Percentiles rank a stretch among this genome's conserved stretches.
phyloP scores from a whole-genome alignment of 192 early-diverging fungal species.

The Backusella psychrophila region DNA sequence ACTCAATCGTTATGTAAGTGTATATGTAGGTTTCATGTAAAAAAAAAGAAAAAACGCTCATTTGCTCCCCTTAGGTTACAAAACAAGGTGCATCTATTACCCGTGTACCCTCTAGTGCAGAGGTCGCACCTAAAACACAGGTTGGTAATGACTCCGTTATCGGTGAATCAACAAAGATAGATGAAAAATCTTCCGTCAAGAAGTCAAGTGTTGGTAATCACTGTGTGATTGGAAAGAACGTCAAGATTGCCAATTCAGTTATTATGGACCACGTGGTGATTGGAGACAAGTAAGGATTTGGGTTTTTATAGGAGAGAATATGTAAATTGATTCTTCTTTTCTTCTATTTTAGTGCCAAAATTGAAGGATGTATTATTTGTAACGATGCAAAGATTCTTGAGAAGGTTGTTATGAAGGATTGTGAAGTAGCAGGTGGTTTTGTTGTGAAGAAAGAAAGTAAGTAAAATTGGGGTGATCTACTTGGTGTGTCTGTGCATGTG shows the following conservation, averaged over 20 bases:
- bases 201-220: conserved; percentile 92
- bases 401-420: conserved; percentile 80
- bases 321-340: not conserved
- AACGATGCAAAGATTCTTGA: conserved; percentile 75
- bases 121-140: conserved; percentile 65
- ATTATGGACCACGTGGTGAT: conserved; percentile 94
- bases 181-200: conserved; percentile 90
- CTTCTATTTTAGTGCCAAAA: conserved; percentile 60
- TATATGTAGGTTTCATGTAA: not conserved
- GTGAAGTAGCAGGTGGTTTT: conserved; percentile 73
- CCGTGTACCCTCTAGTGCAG: conserved; percentile 68
- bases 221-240: conserved; percentile 93
- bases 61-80: conserved; percentile 3
- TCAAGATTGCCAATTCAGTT: conserved; percentile 94
- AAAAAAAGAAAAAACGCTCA: not conserved
- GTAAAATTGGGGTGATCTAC: conserved; percentile 11
- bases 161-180: conserved; percentile 87
- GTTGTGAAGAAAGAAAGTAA: conserved; percentile 68
- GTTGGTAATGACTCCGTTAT: conserved; percentile 90
- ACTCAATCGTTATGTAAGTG: conserved; percentile 75
- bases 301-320: not conserved
- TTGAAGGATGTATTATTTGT: conserved; percentile 88
- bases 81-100: conserved; percentile 44
- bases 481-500: not conserved
- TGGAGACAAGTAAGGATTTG: conserved; percentile 68